Conservation (phyloP, 108 stramenopile species). For the Cyclotella distinguenda region DNA sequence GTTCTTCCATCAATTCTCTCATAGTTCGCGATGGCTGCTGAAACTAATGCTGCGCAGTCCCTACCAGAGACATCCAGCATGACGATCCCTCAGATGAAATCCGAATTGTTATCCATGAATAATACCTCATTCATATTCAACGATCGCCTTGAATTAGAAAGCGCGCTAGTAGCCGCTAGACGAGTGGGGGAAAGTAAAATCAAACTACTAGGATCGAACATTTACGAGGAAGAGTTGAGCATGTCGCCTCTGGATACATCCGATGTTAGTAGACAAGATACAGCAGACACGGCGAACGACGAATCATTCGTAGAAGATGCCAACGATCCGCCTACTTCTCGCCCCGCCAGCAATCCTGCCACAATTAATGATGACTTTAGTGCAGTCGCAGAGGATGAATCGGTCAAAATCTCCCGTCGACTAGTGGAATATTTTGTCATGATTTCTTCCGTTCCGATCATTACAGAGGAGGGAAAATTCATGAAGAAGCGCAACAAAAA, state of each 20-base stretch:
- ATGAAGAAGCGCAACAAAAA: conserved; percentile 7
- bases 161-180: conserved; percentile 12
- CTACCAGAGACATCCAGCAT: conserved; percentile 8
- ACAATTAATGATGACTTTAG: background rate
- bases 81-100: conserved; percentile 12
- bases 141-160: conserved; percentile 29
- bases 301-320: background rate
- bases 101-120: conserved; percentile 17
- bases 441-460: conserved; percentile 55
- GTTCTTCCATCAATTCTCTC: too few relatives aligned
- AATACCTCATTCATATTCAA: conserved; percentile 37
- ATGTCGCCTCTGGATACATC: background rate
- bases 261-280: background rate
- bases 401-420: conserved; percentile 22
- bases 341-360: background rate
- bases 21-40: too few relatives aligned
- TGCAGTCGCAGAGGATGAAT: background rate
- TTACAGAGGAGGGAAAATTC: conserved; percentile 11
- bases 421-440: conserved; percentile 89
- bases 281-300: background rate
- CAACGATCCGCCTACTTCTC: background rate
- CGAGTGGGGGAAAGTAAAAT: background rate
- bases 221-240: background rate
- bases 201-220: background rate
- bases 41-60: too few relatives aligned